These are phyloP conservation scores for Gloeopeniophorella convolvens DNA, from an alignment of 768 basidiomycete genomes.

Conservation along the genomic window DNA sequence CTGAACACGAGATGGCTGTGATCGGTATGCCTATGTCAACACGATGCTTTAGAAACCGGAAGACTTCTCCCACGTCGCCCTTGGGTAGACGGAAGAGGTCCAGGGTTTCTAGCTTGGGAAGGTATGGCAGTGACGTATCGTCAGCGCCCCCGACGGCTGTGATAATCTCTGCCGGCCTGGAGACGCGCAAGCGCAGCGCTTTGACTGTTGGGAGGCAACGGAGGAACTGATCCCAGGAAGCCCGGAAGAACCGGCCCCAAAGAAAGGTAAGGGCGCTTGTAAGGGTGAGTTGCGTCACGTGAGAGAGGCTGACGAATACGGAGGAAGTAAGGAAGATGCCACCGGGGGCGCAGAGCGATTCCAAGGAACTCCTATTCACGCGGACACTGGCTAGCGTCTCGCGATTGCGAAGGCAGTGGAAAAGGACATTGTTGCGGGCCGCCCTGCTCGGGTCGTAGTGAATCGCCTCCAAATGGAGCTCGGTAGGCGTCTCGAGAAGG, in stretches of 20 bases:
- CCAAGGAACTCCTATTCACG: background rate
- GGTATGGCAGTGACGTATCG: background rate
- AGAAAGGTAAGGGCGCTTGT: background rate
- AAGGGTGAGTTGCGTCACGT: conserved; percentile 11
- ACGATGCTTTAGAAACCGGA: conserved; percentile 2
- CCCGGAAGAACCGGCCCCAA: conserved; percentile 11
- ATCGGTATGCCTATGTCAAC: conserved; percentile 3
- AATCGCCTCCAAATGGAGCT: conserved; percentile 6
- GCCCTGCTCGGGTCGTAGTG: conserved; percentile 1
- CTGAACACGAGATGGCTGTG: conserved; percentile 2
- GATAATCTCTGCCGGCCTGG: background rate
- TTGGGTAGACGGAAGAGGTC: background rate
- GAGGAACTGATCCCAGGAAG: conserved; percentile 2
- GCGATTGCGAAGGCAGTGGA: conserved; percentile 1
- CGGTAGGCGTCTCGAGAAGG: background rate
- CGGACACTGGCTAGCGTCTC: conserved; percentile 11
- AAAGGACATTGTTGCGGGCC: conserved; percentile 10
- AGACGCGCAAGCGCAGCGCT: conserved; percentile 1
- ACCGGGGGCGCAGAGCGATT: background rate
- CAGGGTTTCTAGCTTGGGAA: background rate
- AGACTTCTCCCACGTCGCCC: background rate
- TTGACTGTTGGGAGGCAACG: background rate
- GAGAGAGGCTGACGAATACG: background rate
- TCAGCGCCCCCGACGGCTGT: background rate
- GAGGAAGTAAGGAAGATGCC: conserved; percentile 8